These are phyloP conservation scores for Corniculantispora saksenae DNA, from an alignment of 2,329 filamentous ascomycete species.

Conservation along the genomic window DNA sequence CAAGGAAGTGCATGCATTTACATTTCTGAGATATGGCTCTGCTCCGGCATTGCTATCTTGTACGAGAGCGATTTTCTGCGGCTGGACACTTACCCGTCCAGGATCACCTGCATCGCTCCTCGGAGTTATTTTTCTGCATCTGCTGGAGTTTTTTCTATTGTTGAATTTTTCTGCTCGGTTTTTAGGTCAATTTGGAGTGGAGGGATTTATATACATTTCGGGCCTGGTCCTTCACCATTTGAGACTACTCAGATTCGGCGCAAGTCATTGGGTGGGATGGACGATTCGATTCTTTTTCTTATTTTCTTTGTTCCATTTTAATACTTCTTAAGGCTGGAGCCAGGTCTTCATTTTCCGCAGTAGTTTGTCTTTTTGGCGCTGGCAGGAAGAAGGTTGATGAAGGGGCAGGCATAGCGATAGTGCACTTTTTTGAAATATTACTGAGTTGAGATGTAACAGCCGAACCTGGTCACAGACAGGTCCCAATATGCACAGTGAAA, in stretches of 20 bases:
- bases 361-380: neutral
- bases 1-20: neutral
- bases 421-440: conserved; percentile 15
- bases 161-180: neutral
- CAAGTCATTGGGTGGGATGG: conserved; percentile 3
- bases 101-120: neutral
- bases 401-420: conserved; percentile 12
- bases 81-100: neutral
- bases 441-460: neutral
- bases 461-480: neutral
- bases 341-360: neutral
- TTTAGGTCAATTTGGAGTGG: neutral
- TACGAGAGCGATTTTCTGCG: neutral
- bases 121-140: conserved; percentile 6
- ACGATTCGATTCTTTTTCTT: neutral
- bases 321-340: neutral
- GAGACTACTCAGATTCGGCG: conserved; percentile 3
- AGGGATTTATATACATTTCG: neutral
- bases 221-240: conserved; percentile 1
- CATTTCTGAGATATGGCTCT: neutral
- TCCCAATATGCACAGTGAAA: neutral
- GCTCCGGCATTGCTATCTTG: neutral
- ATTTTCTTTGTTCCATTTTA: neutral
- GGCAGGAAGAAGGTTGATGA: neutral
- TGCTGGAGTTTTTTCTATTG: conserved; percentile 7